Evolutionary conservation across 148 eudicot genomes (phyloP).

Genomic region (Pouteria glomerata): DNA sequence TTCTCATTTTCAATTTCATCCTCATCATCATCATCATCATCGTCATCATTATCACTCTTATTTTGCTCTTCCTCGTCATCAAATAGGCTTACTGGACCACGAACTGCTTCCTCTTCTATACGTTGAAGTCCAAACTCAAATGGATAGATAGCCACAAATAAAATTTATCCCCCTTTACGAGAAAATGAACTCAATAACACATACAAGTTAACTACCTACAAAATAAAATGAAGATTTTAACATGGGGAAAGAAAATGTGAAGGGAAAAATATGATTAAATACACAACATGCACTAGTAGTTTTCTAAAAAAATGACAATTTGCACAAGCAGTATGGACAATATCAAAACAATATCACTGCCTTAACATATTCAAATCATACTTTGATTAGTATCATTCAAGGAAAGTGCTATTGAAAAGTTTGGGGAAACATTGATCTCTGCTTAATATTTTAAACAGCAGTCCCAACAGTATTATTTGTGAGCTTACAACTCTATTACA

Average conservation of each 20-base stretch:
- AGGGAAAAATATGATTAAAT: no score
- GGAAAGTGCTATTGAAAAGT: no score
- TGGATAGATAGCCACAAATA: constrained; percentile 88
- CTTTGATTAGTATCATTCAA: not conserved
- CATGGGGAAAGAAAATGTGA: not conserved
- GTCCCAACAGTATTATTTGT: no score
- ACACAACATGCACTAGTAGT: not conserved
- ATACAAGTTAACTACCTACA: constrained; percentile 78
- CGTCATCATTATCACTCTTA: constrained; percentile 32
- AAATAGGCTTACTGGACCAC: constrained; percentile 80
- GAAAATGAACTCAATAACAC: constrained; percentile 73
- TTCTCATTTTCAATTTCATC: constrained; percentile 62
- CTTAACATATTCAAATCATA: not conserved
- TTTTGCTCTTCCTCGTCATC: constrained; percentile 41
- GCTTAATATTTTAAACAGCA: no score
- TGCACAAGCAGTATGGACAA: no score
- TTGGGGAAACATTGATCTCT: no score
- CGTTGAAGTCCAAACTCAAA: constrained; percentile 92
- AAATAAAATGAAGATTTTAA: not conserved
- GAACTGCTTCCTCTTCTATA: constrained; percentile 93
- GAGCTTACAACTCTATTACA: no score
- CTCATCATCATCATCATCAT: constrained; percentile 48
- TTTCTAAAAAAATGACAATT: not conserved
- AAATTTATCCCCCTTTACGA: constrained; percentile 68
- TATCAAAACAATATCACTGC: no score